Evolutionary conservation across 495 filamentous ascomycete genomes (phyloP).

Genomic region (Aspergillus nanangensis): DNA sequence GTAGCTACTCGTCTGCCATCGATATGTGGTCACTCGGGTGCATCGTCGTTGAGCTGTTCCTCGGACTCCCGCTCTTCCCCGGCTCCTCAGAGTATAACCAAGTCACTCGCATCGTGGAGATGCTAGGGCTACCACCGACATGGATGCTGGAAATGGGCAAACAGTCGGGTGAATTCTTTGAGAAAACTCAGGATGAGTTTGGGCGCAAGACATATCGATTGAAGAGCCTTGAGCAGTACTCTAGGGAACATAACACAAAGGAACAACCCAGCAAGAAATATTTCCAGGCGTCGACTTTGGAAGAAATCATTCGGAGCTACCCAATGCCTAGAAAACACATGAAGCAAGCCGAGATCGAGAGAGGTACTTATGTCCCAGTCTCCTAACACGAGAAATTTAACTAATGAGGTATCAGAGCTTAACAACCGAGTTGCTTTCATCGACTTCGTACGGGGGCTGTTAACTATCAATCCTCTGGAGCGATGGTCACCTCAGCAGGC

Average conservation of each 20-base stretch:
- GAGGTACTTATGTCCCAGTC: constrained; percentile 60
- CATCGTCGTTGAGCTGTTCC: constrained; percentile 97
- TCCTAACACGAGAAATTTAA: not conserved
- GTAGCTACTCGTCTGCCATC: constrained; percentile 93
- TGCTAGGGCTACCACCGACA: constrained; percentile 92
- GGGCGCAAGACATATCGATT: constrained; percentile 85
- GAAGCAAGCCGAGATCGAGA: constrained; percentile 93
- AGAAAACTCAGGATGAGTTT: constrained; percentile 89
- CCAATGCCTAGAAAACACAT: constrained; percentile 99
- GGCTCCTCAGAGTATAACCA: constrained; percentile 99
- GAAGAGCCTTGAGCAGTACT: constrained; percentile 97
- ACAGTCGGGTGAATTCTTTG: constrained; percentile 95
- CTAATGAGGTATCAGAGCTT: constrained; percentile 63
- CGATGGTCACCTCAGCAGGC: constrained; percentile 98
- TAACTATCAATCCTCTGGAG: constrained; percentile 94
- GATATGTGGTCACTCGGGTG: constrained; percentile 99
- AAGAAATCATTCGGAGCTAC: constrained; percentile 96
- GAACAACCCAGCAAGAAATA: constrained; percentile 99
- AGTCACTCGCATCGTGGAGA: constrained; percentile 94
- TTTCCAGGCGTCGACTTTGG: constrained; percentile 87
- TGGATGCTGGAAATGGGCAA: constrained; percentile 99
- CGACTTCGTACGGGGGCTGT: constrained; percentile 92
- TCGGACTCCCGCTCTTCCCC: constrained; percentile 92
- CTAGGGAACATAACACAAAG: constrained; percentile 88
- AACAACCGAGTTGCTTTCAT: constrained; percentile 98